Evolutionary conservation across 2,329 filamentous ascomycete genomes (phyloP), one percentile per base, ranked within the genome.

Genomic region (Apiospora hydei): DNA sequence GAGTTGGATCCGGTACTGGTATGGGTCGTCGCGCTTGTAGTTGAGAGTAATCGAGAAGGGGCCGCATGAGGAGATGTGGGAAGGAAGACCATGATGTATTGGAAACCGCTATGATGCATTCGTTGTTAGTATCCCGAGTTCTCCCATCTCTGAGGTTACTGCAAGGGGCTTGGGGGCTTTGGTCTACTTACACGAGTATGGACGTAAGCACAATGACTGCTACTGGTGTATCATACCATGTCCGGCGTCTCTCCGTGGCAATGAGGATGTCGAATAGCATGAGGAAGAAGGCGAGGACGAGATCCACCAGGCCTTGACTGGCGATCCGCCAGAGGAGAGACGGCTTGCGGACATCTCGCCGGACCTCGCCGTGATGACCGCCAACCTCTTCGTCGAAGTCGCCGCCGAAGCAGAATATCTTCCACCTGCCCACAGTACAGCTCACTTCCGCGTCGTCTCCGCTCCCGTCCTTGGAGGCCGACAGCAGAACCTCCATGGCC

Each of bases 1-100:
- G 10, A 68, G 67, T 16, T 21, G 67, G 4, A 68, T 68, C 3
- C n/a, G 24, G 41, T 68, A 68, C 8, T 68, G 67, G 67, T 68
- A 49, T 46, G 26, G 43, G 0, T 49, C 26, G 43, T 49, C 14
- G 46, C 24, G 43, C 14, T 24, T 34, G 67, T 68, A 68, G 67
- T 68, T 68, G 49, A 72, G 57, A 24, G 71, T 70, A 26, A 70
- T 26, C 13, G 72, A 67, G 46, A 74, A 70, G 26, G 68, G 73
- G 38, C 72, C 49, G 21, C 72, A 69, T 47, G 57, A 71, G 26
- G 38, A 49, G 41, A 72, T 49, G 24, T 71, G 53, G 10, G 73
- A 11, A 68, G 41, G 6, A 68, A 3, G 24, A 49, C 7, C 43
- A 46, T 47, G 16, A 68, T 34, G 21, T 30, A 46, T 49, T 68